Conservation (phyloP, 768 basidiomycete species). For the Lentinus brumalis region DNA sequence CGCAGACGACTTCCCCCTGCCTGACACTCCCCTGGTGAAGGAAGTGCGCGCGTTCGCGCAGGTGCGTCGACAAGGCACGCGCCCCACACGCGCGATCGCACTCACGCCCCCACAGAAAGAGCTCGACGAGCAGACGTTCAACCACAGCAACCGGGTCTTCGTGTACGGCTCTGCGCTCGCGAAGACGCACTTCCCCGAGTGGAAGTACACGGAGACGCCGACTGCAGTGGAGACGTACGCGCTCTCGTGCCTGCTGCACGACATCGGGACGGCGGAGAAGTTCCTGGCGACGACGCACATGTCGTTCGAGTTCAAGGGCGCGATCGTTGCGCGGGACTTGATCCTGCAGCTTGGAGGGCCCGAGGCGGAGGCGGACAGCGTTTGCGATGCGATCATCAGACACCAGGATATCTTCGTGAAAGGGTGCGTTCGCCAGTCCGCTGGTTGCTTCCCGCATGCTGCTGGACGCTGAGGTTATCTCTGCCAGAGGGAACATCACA, state of each 20-base stretch:
- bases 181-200: constrained; percentile 47
- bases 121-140: constrained; percentile 47
- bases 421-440: constrained; percentile 33
- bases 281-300: constrained; percentile 55
- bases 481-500: constrained; percentile 48
- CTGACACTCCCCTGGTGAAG: constrained; percentile 41
- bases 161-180: constrained; percentile 53
- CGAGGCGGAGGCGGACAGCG: constrained; percentile 53
- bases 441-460: background rate
- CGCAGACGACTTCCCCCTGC: constrained; percentile 44
- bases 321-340: constrained; percentile 51
- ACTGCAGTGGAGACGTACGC: constrained; percentile 45
- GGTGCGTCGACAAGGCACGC: constrained; percentile 22
- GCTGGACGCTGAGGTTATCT: no score
- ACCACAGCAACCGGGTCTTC: constrained; percentile 53
- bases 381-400: constrained; percentile 52
- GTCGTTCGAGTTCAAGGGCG: constrained; percentile 59
- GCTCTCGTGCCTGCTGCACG: constrained; percentile 53
- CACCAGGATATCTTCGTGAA: constrained; percentile 51
- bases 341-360: constrained; percentile 44
- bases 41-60: constrained; percentile 44
- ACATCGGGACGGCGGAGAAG: constrained; percentile 51
- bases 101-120: constrained; percentile 34
- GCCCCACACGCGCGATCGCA: background rate
- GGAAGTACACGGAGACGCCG: constrained; percentile 41